Evolutionary conservation across 1,139 yeast species (phyloP), one percentile per base, ranked within the genome.

Genomic region (Ashbya aceris): DNA sequence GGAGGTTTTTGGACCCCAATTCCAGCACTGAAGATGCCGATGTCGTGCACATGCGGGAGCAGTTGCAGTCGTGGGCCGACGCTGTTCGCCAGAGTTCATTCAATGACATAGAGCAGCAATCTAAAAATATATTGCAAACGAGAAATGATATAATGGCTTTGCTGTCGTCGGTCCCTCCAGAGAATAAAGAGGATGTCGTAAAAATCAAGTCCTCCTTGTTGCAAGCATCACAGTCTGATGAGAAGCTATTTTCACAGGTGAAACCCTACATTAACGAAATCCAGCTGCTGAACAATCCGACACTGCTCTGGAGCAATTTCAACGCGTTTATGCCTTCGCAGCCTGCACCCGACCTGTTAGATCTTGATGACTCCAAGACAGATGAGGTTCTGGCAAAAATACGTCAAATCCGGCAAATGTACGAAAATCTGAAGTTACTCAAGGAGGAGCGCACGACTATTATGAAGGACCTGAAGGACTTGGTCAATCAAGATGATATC

Each of bases 401-500:
- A 26, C 55, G 55, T 12, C 62, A 62, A 34, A 66, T 80, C 20
- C 66, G 66, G 34, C 60, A 64, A 10, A 58, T 76, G 14, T 75
- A 77, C 42, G 73, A 74, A 26, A 68, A 39, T 62, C 75, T 43
- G 67, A 74, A 49, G 71, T 68, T 46, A 53, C 73, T 79, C 46
- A 71, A 70, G 52, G 67, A 73, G 28, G 91, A 83, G 55, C 77
- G 94, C 42, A 62, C 66, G 13, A 69, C 76, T 36, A 70, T 82
- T 2, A 68, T 84, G 36, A 70, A 70, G 2, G 85, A 78, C 39
- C 70, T 89, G 56, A 87, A 86, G 57, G 71, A 68, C 7, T 75
- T 74, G 42, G 79, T 85, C 33, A 94, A 82, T 54, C 70, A 74
- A 14, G 98, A 91, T 61, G 96, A 91, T 58, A 86, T 89, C 40